Evolutionary conservation across 1,284 basidiomycete genomes (phyloP).

Genomic region (Sanghuangporus baumii): DNA sequence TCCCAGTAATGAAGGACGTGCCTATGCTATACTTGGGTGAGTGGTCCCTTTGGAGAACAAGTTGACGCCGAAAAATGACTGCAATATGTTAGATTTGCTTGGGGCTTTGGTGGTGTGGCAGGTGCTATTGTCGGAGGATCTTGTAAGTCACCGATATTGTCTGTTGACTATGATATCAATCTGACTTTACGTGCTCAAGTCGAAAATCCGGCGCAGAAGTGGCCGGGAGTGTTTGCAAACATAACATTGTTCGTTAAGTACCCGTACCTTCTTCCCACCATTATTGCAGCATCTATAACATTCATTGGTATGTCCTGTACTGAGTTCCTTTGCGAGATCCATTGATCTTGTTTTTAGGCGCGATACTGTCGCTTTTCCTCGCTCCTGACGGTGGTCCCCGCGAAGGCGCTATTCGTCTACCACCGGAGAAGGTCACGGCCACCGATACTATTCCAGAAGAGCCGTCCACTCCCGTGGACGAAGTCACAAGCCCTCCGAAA

Average conservation of each 20-base stretch:
- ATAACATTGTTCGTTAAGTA: slow-evolving; percentile 70
- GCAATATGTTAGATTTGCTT: slow-evolving; percentile 55
- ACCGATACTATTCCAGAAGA: slow-evolving; percentile 56
- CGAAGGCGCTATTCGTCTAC: slow-evolving; percentile 76
- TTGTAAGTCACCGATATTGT: slow-evolving; percentile 43
- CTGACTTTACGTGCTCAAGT: slow-evolving; percentile 38
- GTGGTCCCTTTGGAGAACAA: slow-evolving; percentile 13
- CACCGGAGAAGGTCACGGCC: slow-evolving; percentile 59
- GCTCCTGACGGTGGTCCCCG: slow-evolving; percentile 87
- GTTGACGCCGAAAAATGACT: neutral
- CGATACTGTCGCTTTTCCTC: slow-evolving; percentile 84
- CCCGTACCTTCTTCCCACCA: slow-evolving; percentile 90
- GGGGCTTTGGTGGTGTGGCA: slow-evolving; percentile 93
- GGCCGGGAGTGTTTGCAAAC: slow-evolving; percentile 67
- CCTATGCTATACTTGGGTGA: slow-evolving; percentile 89
- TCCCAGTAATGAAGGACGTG: slow-evolving; percentile 85
- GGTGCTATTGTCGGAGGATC: slow-evolving; percentile 84
- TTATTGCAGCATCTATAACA: slow-evolving; percentile 72
- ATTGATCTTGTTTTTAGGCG: slow-evolving; percentile 42
- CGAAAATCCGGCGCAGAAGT: slow-evolving; percentile 82
- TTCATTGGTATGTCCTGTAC: slow-evolving; percentile 48
- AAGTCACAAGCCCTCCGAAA: slow-evolving; percentile 32
- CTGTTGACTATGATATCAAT: neutral
- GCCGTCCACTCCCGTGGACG: slow-evolving; percentile 36
- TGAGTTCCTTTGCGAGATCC: slow-evolving; percentile 1